Evolutionary conservation across 2,329 filamentous ascomycete genomes (phyloP), one percentile per base, ranked within the genome.

Genomic region (Aureobasidium melanogenum): DNA sequence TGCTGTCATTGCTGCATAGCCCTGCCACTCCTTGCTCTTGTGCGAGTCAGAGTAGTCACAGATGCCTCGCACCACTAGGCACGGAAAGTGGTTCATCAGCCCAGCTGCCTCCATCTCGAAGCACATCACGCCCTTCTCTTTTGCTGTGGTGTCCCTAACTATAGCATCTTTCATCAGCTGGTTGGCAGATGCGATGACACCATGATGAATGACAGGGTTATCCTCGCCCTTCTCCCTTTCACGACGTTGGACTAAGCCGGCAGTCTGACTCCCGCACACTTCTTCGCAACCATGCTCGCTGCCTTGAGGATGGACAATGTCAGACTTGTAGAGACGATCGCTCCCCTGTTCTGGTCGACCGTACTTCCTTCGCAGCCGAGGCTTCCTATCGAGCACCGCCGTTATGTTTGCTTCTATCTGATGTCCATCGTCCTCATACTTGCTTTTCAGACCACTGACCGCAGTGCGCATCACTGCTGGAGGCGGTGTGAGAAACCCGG

Each of bases 101-200:
- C 59, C 58, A n/a, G 62, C 62, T 3, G 64, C 64, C 44, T 67
- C 67, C 61, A 63, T 64, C 30, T 64, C 64, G 28, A 64, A 58
- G 36, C 64, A 65, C 19, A 63, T 9, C 6, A 63, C 34, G 24
- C 28, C 55, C 50, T 43, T 57, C 64, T 55, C 62, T 64, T 52
- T 62, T 14, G 51, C 41, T 2, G 60, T 9, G 7, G 28, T 28
- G 26, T 64, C 62, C 34, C 62, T 59, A 5, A 22, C 39, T 12
- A 0, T 26, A 9, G 46, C 62, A 51, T 64, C 59, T 38, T 62
- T 62, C 24, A 64, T 48, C 14, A 64, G 26, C 15, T 26, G 69
- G 55, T 78, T 71, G 17, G 71, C 74, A 1, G 74, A 77, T 5
- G 70, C 76, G 3, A 79, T 69, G 0, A 63, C 55, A 0, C 77